These are phyloP conservation scores for Epithemia pelagica DNA, from an alignment of 108 stramenopile species.

Conservation along the genomic window DNA sequence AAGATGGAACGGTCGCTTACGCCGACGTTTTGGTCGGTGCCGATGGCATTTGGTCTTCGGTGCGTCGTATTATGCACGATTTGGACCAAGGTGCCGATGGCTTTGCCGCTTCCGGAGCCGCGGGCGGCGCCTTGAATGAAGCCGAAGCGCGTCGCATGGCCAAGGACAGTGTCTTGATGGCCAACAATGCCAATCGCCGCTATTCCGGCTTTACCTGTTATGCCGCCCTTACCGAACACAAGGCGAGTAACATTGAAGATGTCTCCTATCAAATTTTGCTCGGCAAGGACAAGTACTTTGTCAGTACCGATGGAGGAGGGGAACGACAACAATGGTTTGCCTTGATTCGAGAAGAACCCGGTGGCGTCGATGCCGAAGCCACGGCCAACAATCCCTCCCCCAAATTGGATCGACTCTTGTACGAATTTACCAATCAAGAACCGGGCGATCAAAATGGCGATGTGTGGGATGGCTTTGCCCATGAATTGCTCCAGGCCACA, in stretches of 20 bases:
- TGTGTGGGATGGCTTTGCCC: slow-evolving; percentile 87
- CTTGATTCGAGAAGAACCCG: slow-evolving; percentile 81
- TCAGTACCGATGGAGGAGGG: slow-evolving; percentile 92
- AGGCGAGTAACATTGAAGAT: slow-evolving; percentile 85
- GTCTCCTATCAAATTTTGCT: slow-evolving; percentile 88
- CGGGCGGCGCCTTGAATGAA: slow-evolving; percentile 83
- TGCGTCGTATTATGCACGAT: slow-evolving; percentile 74
- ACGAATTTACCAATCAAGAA: slow-evolving; percentile 66
- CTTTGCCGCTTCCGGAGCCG: slow-evolving; percentile 84
- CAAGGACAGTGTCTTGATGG: slow-evolving; percentile 65
- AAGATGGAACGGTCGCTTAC: slow-evolving; percentile 85
- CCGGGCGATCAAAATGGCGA: slow-evolving; percentile 78
- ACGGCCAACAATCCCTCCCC: slow-evolving; percentile 79
- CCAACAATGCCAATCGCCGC: slow-evolving; percentile 66
- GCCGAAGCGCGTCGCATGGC: slow-evolving; percentile 78
- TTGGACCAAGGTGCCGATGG: slow-evolving; percentile 79
- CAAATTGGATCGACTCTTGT: slow-evolving; percentile 73
- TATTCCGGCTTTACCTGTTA: slow-evolving; percentile 89
- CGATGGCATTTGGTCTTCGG: slow-evolving; percentile 94
- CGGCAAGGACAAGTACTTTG: slow-evolving; percentile 93
- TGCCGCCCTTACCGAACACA: slow-evolving; percentile 75
- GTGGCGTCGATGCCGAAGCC: slow-evolving; percentile 83
- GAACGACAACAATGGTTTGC: slow-evolving; percentile 99
- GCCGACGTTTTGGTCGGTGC: slow-evolving; percentile 89
- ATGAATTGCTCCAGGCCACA: slow-evolving; percentile 85